phyloP scores from a whole-genome alignment of 306 rosid species.

The Phaseolus lunatus region DNA sequence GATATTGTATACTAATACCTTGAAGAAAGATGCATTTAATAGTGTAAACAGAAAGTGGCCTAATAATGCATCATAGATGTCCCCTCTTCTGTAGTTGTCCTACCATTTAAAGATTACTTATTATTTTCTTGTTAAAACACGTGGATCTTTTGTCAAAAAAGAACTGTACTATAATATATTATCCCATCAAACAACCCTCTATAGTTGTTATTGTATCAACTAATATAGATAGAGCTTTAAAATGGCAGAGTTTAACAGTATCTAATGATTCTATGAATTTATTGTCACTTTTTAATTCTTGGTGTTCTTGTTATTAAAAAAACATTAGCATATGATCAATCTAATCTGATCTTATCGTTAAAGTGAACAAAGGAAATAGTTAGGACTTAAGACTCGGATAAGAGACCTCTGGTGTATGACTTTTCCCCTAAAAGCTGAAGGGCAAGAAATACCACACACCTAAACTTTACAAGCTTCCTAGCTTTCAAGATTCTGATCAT shows the following conservation, averaged over 20 bases:
- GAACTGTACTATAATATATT: not conserved
- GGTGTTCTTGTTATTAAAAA: not conserved
- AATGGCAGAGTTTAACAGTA: not conserved
- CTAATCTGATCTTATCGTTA: not conserved
- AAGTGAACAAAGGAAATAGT: not conserved
- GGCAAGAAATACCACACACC: slow-evolving; percentile 13
- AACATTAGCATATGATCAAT: not conserved
- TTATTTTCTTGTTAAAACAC: slow-evolving; percentile 1
- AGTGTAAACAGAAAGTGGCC: slow-evolving; percentile 12
- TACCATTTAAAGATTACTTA: not conserved
- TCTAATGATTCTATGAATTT: not conserved
- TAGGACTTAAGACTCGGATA: slow-evolving; percentile 21
- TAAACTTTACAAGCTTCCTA: slow-evolving; percentile 5
- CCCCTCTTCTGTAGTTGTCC: slow-evolving; percentile 18
- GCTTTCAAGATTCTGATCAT: slow-evolving; percentile 33
- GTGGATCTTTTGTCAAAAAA: not conserved
- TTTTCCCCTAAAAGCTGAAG: slow-evolving; percentile 46
- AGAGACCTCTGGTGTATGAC: slow-evolving; percentile 43
- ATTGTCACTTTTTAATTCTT: not conserved
- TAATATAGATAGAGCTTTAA: not conserved
- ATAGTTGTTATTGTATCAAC: not conserved
- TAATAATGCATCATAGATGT: slow-evolving; percentile 16
- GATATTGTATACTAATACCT: slow-evolving; percentile 17
- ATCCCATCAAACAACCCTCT: not conserved
- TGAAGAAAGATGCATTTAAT: slow-evolving; percentile 22